These are phyloP conservation scores for Bombardia bombarda DNA, from an alignment of 495 filamentous ascomycete species.

Conservation along the genomic window DNA sequence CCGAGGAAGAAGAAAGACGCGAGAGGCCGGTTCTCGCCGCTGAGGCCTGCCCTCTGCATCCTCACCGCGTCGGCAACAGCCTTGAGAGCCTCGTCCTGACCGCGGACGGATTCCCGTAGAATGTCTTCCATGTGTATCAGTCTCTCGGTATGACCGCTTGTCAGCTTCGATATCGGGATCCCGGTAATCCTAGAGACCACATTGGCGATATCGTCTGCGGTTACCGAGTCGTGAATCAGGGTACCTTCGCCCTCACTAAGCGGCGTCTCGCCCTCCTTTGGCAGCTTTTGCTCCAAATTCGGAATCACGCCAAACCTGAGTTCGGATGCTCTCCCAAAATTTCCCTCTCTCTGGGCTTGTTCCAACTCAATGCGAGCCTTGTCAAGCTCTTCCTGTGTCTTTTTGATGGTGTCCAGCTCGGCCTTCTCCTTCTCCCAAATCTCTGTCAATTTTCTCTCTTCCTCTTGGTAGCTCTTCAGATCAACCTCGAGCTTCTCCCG, in stretches of 20 bases:
- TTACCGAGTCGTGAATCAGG: slow-evolving; percentile 87
- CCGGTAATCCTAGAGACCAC: slow-evolving; percentile 89
- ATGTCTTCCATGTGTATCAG: slow-evolving; percentile 92
- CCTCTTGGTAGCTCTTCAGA: slow-evolving; percentile 65
- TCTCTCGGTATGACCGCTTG: slow-evolving; percentile 86
- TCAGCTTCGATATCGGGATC: slow-evolving; percentile 84
- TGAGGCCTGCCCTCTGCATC: slow-evolving; percentile 87
- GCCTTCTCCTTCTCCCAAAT: slow-evolving; percentile 86
- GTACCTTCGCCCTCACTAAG: slow-evolving; percentile 41
- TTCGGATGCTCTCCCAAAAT: slow-evolving; percentile 83
- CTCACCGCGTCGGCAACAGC: slow-evolving; percentile 90
- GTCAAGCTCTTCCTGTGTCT: slow-evolving; percentile 76
- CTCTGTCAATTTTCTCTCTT: slow-evolving; percentile 56
- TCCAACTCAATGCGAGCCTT: slow-evolving; percentile 78
- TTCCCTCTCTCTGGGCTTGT: slow-evolving; percentile 78
- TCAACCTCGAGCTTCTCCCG: slow-evolving; percentile 72
- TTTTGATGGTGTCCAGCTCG: slow-evolving; percentile 79
- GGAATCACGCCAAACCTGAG: slow-evolving; percentile 83
- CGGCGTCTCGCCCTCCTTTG: slow-evolving; percentile 56
- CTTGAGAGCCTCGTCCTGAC: slow-evolving; percentile 90
- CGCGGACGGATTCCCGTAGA: slow-evolving; percentile 74
- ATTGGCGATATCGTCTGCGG: slow-evolving; percentile 82
- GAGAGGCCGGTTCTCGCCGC: slow-evolving; percentile 81
- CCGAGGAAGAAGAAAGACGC: slow-evolving; percentile 98
- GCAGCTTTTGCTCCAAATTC: slow-evolving; percentile 65